Percentiles rank a stretch among this genome's conserved stretches.
These are phyloP conservation scores for Amyloporia xantha DNA, from an alignment of 768 basidiomycete genomes.

Conservation along the genomic window DNA sequence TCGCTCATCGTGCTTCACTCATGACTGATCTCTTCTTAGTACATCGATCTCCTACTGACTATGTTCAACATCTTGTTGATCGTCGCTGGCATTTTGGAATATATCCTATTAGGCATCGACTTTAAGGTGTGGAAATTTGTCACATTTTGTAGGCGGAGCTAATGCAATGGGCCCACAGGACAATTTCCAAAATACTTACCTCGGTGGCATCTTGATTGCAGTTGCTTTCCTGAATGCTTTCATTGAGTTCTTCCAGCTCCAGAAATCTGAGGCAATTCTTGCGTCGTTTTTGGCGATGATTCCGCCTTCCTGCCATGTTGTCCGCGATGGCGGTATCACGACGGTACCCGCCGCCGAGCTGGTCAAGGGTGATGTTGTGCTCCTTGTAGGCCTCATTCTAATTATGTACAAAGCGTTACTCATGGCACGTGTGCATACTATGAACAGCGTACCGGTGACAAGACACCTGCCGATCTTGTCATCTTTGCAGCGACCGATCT, in stretches of 20 bases:
- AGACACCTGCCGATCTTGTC: slow-evolving; percentile 63
- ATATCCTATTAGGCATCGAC: slow-evolving; percentile 55
- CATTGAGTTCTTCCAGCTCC: slow-evolving; percentile 65
- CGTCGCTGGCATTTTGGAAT: slow-evolving; percentile 58
- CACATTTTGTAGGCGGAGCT: neutral
- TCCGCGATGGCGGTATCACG: slow-evolving; percentile 49
- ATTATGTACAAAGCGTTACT: neutral
- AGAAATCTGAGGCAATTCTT: slow-evolving; percentile 68
- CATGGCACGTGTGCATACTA: neutral
- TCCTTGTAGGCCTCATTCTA: slow-evolving; percentile 40
- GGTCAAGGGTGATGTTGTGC: slow-evolving; percentile 61
- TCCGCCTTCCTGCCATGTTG: slow-evolving; percentile 57
- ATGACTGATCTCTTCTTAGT: slow-evolving; percentile 31
- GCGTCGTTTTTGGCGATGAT: slow-evolving; percentile 72
- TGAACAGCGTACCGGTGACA: slow-evolving; percentile 55
- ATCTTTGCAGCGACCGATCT: slow-evolving; percentile 54
- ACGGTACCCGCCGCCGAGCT: slow-evolving; percentile 55
- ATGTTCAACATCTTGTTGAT: slow-evolving; percentile 65
- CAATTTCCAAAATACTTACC: slow-evolving; percentile 61
- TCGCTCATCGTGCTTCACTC: slow-evolving; percentile 5
- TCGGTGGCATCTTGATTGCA: slow-evolving; percentile 60
- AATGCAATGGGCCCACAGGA: slow-evolving; percentile 24
- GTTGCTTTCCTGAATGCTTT: slow-evolving; percentile 66
- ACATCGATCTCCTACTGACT: slow-evolving; percentile 53
- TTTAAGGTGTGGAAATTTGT: slow-evolving; percentile 52